phyloP scores from a whole-genome alignment of 2,329 filamentous ascomycete species.

The Colletotrichum endophyticum region DNA sequence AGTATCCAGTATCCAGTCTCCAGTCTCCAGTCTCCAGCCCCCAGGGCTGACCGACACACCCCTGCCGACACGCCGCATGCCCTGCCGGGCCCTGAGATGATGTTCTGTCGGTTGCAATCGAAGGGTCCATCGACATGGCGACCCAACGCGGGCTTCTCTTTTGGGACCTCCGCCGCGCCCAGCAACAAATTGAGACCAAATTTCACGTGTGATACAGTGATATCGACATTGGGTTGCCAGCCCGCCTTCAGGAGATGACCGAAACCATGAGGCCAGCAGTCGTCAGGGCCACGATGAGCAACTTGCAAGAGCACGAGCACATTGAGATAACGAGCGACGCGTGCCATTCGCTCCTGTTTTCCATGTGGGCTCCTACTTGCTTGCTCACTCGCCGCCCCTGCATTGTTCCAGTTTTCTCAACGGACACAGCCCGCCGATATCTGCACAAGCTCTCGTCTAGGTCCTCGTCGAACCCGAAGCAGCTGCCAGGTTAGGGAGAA shows the following conservation, averaged over 20 bases:
- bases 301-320: not conserved
- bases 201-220: not conserved
- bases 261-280: not conserved
- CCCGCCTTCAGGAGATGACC: not conserved
- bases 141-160: not conserved
- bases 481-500: not conserved
- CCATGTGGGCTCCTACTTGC: not conserved
- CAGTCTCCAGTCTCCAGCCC: not conserved
- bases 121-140: not conserved
- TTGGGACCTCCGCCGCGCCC: not conserved
- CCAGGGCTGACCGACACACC: not conserved
- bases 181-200: not conserved
- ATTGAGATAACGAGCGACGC: not conserved
- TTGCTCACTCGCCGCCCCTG: not conserved
- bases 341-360: not conserved
- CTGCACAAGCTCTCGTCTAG: not conserved
- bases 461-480: slow-evolving; percentile 10
- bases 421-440: not conserved
- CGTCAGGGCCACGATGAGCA: not conserved
- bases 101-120: not conserved
- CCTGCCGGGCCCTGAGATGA: not conserved
- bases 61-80: not conserved
- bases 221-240: not conserved
- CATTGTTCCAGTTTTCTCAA: not conserved
- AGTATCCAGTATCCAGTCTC: not conserved